Percentiles rank a stretch among this genome's conserved stretches.
Evolutionary conservation across 257 asterid genomes (phyloP).

Genomic region (Thymus quinquecostatus): DNA sequence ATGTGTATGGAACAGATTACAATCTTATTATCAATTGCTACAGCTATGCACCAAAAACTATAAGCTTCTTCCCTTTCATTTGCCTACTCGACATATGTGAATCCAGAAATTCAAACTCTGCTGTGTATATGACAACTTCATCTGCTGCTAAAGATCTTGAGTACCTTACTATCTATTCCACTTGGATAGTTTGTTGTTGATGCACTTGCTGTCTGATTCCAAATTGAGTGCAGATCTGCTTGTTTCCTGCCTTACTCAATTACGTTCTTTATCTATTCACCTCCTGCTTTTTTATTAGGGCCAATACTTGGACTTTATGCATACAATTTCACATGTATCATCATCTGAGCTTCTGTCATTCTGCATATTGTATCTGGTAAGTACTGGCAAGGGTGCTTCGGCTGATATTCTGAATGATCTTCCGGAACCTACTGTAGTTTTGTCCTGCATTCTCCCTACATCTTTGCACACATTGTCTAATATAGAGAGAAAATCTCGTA

Average conservation of each 20-base stretch:
- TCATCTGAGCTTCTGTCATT: slow-evolving; percentile 61
- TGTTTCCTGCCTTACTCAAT: background rate
- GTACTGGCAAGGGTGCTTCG: slow-evolving; percentile 62
- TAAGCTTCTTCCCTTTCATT: slow-evolving; percentile 4
- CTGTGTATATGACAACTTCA: slow-evolving; percentile 18
- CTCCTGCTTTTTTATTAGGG: slow-evolving; percentile 13
- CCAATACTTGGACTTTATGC: background rate
- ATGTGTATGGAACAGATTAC: background rate
- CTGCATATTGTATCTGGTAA: slow-evolving; percentile 54
- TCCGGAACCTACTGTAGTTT: slow-evolving; percentile 56
- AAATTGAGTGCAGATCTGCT: slow-evolving; percentile 4
- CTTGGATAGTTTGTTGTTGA: slow-evolving; percentile 9
- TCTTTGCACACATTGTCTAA: slow-evolving; percentile 84
- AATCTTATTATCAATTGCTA: slow-evolving; percentile 4
- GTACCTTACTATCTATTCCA: background rate
- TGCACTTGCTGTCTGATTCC: slow-evolving; percentile 6
- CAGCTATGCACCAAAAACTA: slow-evolving; percentile 4
- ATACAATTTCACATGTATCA: slow-evolving; percentile 49
- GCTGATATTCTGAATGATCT: slow-evolving; percentile 77
- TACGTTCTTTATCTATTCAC: background rate
- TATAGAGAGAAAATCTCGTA: slow-evolving; percentile 73
- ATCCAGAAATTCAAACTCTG: slow-evolving; percentile 24
- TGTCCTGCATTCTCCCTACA: slow-evolving; percentile 76
- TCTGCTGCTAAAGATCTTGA: slow-evolving; percentile 1
- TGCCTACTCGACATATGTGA: background rate